Percentiles rank a stretch among this genome's conserved stretches.
Evolutionary conservation across 768 basidiomycete species (phyloP).

Genomic region (Phanerochaete sordida): DNA sequence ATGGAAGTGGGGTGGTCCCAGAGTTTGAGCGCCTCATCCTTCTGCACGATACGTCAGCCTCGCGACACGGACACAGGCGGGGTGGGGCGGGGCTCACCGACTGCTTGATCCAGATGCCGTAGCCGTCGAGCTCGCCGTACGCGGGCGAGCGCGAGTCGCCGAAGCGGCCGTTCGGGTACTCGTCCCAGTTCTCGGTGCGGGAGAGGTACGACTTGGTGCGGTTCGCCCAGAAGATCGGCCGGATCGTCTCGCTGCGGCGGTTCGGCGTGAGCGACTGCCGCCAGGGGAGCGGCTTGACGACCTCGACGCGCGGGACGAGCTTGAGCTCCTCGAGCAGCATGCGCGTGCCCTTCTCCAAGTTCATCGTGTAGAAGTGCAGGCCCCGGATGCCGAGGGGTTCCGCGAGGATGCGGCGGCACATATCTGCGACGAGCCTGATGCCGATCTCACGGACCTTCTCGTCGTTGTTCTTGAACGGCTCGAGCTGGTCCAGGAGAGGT

Average conservation of each 20-base stretch:
- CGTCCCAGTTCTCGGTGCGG: constrained; percentile 98
- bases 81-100: too few species aligned
- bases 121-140: constrained; percentile 97
- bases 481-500: constrained; percentile 67
- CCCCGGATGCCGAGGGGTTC: constrained; percentile 83
- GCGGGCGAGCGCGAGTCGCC: constrained; percentile 97
- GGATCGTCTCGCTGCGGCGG: constrained; percentile 86
- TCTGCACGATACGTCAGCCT: constrained; percentile 39
- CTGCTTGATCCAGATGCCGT: constrained; percentile 90
- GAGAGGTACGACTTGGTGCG: constrained; percentile 92
- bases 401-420: constrained; percentile 84
- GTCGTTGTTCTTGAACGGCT: constrained; percentile 88
- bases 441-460: constrained; percentile 91
- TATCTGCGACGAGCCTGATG: constrained; percentile 90
- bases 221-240: constrained; percentile 99
- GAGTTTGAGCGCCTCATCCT: constrained; percentile 79
- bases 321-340: constrained; percentile 93
- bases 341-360: constrained; percentile 90
- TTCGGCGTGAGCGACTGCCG: constrained; percentile 95
- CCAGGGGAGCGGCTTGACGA: constrained; percentile 95
- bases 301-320: constrained; percentile 83
- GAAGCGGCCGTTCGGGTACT: constrained; percentile 98
- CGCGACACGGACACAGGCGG: not conserved
- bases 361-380: constrained; percentile 97
- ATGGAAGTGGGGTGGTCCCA: constrained; percentile 81